A percentile compares a stretch with the other conserved stretches of the same genome.
Evolutionary conservation across 2,329 filamentous ascomycete genomes (phyloP).

Genomic region (Claviceps purpurea): DNA sequence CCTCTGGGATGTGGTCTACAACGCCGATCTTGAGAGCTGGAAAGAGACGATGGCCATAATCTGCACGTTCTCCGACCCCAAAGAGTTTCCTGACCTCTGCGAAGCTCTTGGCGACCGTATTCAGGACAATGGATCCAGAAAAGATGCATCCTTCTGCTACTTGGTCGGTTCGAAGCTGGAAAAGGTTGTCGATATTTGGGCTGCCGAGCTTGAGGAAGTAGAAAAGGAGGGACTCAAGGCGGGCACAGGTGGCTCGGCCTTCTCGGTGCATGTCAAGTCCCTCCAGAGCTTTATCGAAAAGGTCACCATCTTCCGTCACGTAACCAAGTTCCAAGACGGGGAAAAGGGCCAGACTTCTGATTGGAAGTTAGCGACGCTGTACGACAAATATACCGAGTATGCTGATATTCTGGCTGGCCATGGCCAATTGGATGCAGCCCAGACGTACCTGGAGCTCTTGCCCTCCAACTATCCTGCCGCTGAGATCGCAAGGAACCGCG

Average conservation of each 20-base stretch:
- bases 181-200: constrained; percentile 93
- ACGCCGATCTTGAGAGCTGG: constrained; percentile 85
- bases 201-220: constrained; percentile 72
- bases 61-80: constrained; percentile 86
- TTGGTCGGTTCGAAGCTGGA: constrained; percentile 91
- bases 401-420: constrained; percentile 88
- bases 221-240: constrained; percentile 63
- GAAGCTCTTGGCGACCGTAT: constrained; percentile 89
- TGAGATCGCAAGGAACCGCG: constrained; percentile 71
- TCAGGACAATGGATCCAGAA: constrained; percentile 60
- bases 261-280: constrained; percentile 79
- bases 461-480: constrained; percentile 74
- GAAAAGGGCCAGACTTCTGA: constrained; percentile 58
- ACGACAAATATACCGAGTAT: constrained; percentile 94
- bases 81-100: constrained; percentile 87
- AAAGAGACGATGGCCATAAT: constrained; percentile 93
- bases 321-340: constrained; percentile 77
- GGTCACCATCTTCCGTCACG: constrained; percentile 89
- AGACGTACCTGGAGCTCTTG: constrained; percentile 82
- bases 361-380: constrained; percentile 82
- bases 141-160: constrained; percentile 94
- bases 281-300: constrained; percentile 96
- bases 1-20: constrained; percentile 95
- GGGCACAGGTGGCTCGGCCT: constrained; percentile 60
- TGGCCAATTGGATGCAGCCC: constrained; percentile 72